Percentiles rank a stretch among this genome's conserved stretches.
These are phyloP conservation scores for Ceratobasidium sp. DNA, from an alignment of 1,284 basidiomycete species.

Conservation along the genomic window DNA sequence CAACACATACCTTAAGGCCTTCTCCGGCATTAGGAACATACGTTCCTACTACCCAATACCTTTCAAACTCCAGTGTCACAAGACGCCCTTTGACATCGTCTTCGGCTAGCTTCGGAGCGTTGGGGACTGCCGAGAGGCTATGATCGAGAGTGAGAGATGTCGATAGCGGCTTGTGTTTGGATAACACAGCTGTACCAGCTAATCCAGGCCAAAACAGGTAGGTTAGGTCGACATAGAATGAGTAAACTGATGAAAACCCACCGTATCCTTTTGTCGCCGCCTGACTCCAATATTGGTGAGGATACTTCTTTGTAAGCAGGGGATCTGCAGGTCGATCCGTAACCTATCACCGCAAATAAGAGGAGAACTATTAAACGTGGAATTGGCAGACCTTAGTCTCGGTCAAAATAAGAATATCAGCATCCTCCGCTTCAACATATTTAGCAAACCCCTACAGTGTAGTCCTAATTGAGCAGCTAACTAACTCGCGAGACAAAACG, in stretches of 20 bases:
- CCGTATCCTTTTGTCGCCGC: slow-evolving; percentile 81
- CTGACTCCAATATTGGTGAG: slow-evolving; percentile 81
- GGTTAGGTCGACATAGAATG: neutral
- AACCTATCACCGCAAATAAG: slow-evolving; percentile 62
- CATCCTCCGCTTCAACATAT: slow-evolving; percentile 86
- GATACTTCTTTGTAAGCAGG: slow-evolving; percentile 68
- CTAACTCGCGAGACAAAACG: slow-evolving; percentile 27
- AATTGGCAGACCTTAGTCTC: slow-evolving; percentile 77
- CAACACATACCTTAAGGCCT: slow-evolving; percentile 72
- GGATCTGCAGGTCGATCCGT: slow-evolving; percentile 75
- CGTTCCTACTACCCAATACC: slow-evolving; percentile 80
- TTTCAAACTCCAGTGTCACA: slow-evolving; percentile 83
- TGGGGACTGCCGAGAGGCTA: slow-evolving; percentile 59
- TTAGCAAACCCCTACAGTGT: slow-evolving; percentile 75
- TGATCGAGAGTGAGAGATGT: slow-evolving; percentile 68
- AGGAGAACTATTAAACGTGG: neutral
- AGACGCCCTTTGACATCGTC: slow-evolving; percentile 77
- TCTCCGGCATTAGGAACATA: slow-evolving; percentile 92
- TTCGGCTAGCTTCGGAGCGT: slow-evolving; percentile 70
- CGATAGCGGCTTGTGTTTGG: slow-evolving; percentile 78
- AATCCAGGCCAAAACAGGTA: slow-evolving; percentile 3
- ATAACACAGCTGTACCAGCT: slow-evolving; percentile 88
- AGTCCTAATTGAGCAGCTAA: neutral
- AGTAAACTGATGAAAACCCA: slow-evolving; percentile 54
- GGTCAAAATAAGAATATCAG: slow-evolving; percentile 82